Evolutionary conservation across 2,329 filamentous ascomycete genomes (phyloP).

Genomic region (Penicillium paneum): DNA sequence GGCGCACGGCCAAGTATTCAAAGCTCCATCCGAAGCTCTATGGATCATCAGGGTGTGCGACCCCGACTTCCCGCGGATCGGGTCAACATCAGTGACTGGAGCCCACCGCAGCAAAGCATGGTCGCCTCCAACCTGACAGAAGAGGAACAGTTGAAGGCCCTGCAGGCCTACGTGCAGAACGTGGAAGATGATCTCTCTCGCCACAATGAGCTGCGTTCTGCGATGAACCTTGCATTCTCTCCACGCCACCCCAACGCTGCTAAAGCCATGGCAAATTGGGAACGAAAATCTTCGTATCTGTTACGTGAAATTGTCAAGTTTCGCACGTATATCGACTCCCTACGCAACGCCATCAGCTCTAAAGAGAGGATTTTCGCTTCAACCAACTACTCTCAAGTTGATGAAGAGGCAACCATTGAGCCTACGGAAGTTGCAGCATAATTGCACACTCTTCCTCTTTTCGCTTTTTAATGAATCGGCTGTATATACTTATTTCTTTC

Average conservation of each 20-base stretch:
- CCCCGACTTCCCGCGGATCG: conserved; percentile 78
- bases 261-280: conserved; percentile 94
- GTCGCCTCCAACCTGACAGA: conserved; percentile 76
- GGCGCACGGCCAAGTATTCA: conserved; percentile 54
- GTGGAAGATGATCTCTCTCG: conserved; percentile 81
- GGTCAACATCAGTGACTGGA: conserved; percentile 81
- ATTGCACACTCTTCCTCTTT: background rate
- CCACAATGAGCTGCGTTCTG: conserved; percentile 82
- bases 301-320: conserved; percentile 96
- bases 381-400: conserved; percentile 12
- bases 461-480: background rate
- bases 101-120: conserved; percentile 84
- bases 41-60: conserved; percentile 63
- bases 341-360: conserved; percentile 66
- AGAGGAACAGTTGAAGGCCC: conserved; percentile 71
- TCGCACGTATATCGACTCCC: conserved; percentile 84
- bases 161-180: conserved; percentile 75
- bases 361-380: conserved; percentile 66
- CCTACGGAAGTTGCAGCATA: background rate
- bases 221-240: conserved; percentile 87
- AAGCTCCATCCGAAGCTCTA: conserved; percentile 61
- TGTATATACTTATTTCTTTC: conserved; percentile 13
- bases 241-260: conserved; percentile 74
- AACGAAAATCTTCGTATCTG: conserved; percentile 88
- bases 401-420: conserved; percentile 1